These are phyloP conservation scores for Cetraspora pellucida DNA, from an alignment of 192 early-diverging fungal species.

Conservation along the genomic window DNA sequence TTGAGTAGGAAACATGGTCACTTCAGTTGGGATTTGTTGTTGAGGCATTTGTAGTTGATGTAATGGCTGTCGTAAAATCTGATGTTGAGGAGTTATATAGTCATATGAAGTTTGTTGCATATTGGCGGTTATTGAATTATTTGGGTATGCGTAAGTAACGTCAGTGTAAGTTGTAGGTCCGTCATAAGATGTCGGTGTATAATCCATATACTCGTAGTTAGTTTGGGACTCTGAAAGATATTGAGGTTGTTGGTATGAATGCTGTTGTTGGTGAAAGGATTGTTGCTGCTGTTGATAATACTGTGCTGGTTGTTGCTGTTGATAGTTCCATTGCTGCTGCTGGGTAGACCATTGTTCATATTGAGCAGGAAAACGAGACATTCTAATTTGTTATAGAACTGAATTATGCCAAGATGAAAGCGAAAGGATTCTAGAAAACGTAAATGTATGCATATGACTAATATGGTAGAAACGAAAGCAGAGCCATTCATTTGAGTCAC, in stretches of 20 bases:
- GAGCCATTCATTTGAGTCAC: too few species aligned
- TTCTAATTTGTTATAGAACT: neutral
- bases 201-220: slow-evolving; percentile 3
- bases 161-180: slow-evolving; percentile 24
- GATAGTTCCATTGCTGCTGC: slow-evolving; percentile 1
- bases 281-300: neutral
- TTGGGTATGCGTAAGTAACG: slow-evolving; percentile 14
- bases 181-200: slow-evolving; percentile 10
- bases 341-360: slow-evolving; percentile 10
- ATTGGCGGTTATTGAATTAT: neutral
- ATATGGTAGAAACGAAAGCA: too few species aligned
- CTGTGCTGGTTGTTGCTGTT: slow-evolving; percentile 23
- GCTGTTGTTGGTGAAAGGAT: neutral
- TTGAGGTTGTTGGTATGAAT: neutral
- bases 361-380: neutral
- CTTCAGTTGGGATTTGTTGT: slow-evolving; percentile 27
- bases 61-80: slow-evolving; percentile 18
- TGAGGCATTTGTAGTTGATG: slow-evolving; percentile 38
- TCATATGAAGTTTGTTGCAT: neutral
- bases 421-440: too few species aligned
- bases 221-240: neutral
- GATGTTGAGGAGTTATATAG: neutral
- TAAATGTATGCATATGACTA: too few species aligned
- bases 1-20: neutral
- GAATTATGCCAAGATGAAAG: neutral